These are phyloP conservation scores for Penicillium paradoxum DNA, from an alignment of 495 filamentous ascomycete species.

Conservation along the genomic window DNA sequence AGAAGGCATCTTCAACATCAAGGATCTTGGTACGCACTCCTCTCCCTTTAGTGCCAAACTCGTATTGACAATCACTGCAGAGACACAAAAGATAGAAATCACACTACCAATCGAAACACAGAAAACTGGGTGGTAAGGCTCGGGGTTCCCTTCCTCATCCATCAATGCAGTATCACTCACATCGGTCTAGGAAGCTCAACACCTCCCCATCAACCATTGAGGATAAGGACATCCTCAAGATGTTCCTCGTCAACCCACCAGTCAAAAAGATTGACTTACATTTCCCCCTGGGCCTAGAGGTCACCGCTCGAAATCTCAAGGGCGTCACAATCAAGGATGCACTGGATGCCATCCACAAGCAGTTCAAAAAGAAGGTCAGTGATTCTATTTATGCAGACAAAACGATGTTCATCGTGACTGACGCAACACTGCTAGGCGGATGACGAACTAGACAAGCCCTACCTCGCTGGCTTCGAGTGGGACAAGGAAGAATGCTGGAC, in stretches of 20 bases:
- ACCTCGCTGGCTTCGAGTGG: conserved; percentile 92
- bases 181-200: conserved; percentile 72
- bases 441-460: conserved; percentile 75
- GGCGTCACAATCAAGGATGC: conserved; percentile 95
- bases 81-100: conserved; percentile 67
- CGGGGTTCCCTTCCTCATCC: conserved; percentile 1
- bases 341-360: conserved; percentile 87
- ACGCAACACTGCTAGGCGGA: conserved; percentile 57
- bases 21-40: conserved; percentile 68
- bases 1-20: conserved; percentile 72
- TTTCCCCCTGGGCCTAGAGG: conserved; percentile 80
- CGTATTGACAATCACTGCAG: conserved; percentile 38
- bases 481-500: conserved; percentile 79
- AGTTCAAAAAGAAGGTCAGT: conserved; percentile 85
- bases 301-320: conserved; percentile 83
- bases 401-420: conserved; percentile 5
- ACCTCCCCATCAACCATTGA: conserved; percentile 70
- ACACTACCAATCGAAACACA: conserved; percentile 84
- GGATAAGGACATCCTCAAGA: conserved; percentile 76
- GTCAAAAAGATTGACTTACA: conserved; percentile 92
- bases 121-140: conserved; percentile 77
- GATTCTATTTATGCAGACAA: background rate
- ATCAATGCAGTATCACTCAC: conserved; percentile 1
- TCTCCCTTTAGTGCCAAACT: conserved; percentile 1
- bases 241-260: conserved; percentile 69